A percentile compares a stretch with the other conserved stretches of the same genome.
These are phyloP conservation scores for Pseudogymnoascus sp. DNA, from an alignment of 2,329 filamentous ascomycete genomes.

Conservation along the genomic window DNA sequence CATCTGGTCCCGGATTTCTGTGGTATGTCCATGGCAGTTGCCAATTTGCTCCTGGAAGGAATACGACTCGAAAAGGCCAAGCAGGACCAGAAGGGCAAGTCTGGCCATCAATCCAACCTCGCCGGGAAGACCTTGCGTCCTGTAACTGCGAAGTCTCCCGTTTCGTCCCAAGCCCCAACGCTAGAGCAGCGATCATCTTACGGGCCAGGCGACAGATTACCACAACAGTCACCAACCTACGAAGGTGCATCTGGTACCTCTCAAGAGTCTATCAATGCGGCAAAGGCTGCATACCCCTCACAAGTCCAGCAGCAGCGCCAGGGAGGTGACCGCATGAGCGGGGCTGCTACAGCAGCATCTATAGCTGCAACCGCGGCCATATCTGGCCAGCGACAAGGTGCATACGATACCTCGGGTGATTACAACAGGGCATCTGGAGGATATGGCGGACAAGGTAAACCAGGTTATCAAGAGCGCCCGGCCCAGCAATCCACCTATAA, in stretches of 20 bases:
- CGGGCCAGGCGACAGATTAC: constrained; percentile 18
- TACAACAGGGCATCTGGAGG: constrained; percentile 19
- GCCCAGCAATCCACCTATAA: constrained; percentile 61
- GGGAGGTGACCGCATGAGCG: constrained; percentile 40
- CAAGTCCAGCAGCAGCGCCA: constrained; percentile 32
- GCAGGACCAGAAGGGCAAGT: constrained; percentile 37
- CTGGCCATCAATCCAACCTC: constrained; percentile 19
- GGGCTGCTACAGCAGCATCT: constrained; percentile 45
- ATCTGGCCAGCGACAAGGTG: constrained; percentile 33
- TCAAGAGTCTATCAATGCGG: constrained; percentile 51
- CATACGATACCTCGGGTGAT: constrained; percentile 25
- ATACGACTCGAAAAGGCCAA: constrained; percentile 69
- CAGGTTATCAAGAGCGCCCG: constrained; percentile 25
- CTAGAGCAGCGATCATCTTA: constrained; percentile 23
- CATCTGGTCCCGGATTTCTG: constrained; percentile 98
- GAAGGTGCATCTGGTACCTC: constrained; percentile 33
- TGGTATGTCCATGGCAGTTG: constrained; percentile 97
- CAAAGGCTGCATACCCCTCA: constrained; percentile 51
- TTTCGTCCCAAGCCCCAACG: constrained; percentile 18
- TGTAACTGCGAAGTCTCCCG: neutral
- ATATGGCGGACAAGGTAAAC: constrained; percentile 14
- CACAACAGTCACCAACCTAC: constrained; percentile 29
- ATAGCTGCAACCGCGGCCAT: constrained; percentile 49
- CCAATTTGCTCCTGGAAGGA: constrained; percentile 85
- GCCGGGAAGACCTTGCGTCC: constrained; percentile 23